A percentile compares a stretch with the other conserved stretches of the same genome.
Evolutionary conservation across 1,284 basidiomycete species (phyloP).

Genomic region (Trametes polyzona): DNA sequence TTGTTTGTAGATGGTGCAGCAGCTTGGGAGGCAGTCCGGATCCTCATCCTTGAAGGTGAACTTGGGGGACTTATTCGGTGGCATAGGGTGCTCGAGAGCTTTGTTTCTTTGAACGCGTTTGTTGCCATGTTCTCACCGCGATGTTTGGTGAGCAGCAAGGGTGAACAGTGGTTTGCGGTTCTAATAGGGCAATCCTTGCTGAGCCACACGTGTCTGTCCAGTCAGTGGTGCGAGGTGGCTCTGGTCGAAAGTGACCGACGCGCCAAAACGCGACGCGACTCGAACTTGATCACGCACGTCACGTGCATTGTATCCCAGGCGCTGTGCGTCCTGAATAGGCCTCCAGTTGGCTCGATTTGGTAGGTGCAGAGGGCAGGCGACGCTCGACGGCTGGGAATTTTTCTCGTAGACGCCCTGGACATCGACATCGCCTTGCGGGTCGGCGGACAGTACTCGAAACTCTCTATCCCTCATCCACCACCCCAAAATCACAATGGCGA

Average conservation of each 20-base stretch:
- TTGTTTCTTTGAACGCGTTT: conserved; percentile 23
- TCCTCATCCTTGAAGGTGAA: conserved; percentile 10
- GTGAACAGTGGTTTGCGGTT: no score
- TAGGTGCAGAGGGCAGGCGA: no score
- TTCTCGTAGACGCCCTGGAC: background rate
- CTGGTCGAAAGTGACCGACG: background rate
- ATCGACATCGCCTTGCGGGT: conserved; percentile 1
- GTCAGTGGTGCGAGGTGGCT: no score
- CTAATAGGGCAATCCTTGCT: no score
- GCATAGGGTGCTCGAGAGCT: conserved; percentile 13
- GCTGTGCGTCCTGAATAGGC: no score
- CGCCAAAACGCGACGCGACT: conserved; percentile 9
- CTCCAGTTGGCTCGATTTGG: background rate
- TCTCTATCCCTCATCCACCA: background rate
- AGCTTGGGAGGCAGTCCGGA: background rate
- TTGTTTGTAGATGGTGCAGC: background rate
- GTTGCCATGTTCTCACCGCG: conserved; percentile 13
- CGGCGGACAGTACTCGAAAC: no score
- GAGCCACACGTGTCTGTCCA: background rate
- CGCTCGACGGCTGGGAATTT: conserved; percentile 11
- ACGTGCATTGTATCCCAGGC: conserved; percentile 1
- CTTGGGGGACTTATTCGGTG: conserved; percentile 22
- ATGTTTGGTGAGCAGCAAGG: no score
- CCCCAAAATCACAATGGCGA: conserved; percentile 35
- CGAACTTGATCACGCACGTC: conserved; percentile 16